Conservation (phyloP, 192 early-diverging fungal genomes). For the Rhizoclosmatium sp. region DNA sequence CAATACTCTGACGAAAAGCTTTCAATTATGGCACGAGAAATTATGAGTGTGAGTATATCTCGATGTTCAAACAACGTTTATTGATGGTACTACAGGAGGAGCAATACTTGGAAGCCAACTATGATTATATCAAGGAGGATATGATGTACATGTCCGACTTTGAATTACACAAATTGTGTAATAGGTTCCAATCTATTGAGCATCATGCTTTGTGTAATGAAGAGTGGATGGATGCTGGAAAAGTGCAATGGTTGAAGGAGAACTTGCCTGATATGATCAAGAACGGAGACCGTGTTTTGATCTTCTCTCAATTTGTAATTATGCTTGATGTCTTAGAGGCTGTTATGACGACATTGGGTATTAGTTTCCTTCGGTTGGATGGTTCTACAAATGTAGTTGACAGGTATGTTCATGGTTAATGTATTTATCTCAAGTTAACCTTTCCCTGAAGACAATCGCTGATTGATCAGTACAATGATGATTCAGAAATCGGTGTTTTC, state of each 20-base stretch:
- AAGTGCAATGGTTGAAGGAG: conserved; percentile 67
- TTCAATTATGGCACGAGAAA: conserved; percentile 69
- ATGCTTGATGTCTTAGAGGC: conserved; percentile 64
- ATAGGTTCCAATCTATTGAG: conserved; percentile 53
- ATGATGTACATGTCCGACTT: conserved; percentile 89
- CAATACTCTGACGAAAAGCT: conserved; percentile 66
- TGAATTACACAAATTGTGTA: conserved; percentile 78
- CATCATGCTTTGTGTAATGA: conserved; percentile 60
- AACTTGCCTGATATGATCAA: conserved; percentile 62
- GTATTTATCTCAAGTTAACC: not conserved
- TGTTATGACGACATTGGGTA: conserved; percentile 47
- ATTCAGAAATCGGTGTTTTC: conserved; percentile 71
- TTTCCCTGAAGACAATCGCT: conserved; percentile 52
- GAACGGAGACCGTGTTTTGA: conserved; percentile 55
- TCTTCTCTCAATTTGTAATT: conserved; percentile 65
- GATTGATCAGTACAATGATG: conserved; percentile 82
- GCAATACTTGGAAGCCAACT: conserved; percentile 77
- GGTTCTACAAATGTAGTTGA: conserved; percentile 44
- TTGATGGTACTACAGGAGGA: conserved; percentile 57
- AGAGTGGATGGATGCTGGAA: conserved; percentile 77
- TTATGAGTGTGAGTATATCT: conserved; percentile 55
- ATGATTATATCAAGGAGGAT: conserved; percentile 81
- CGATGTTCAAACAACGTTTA: conserved; percentile 13
- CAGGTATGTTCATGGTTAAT: conserved; percentile 32
- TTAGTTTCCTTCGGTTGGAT: conserved; percentile 49